phyloP scores from a whole-genome alignment of 805 yeast species.

The Monosporozyma solicola region DNA sequence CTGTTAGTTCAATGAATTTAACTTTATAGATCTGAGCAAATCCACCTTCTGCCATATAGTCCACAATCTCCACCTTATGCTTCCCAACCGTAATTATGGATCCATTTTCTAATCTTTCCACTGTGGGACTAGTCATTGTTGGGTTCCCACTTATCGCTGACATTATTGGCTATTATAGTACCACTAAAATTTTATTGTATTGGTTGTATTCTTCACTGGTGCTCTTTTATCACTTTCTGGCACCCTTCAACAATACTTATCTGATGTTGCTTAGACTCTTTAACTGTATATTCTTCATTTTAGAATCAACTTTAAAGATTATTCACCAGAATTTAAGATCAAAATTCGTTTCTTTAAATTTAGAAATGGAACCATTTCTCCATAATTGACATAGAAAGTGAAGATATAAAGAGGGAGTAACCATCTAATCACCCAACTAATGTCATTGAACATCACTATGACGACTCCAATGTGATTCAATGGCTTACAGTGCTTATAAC shows the following conservation, averaged over 20 bases:
- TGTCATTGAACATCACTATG: neutral
- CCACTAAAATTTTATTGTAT: no score
- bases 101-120: constrained; percentile 29
- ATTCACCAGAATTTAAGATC: neutral
- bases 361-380: neutral
- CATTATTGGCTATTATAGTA: neutral
- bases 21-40: constrained; percentile 75
- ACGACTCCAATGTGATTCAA: neutral
- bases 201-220: no score
- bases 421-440: no score
- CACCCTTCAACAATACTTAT: no score
- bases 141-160: constrained; percentile 1
- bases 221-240: no score
- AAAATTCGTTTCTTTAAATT: neutral
- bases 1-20: constrained; percentile 31
- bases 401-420: no score
- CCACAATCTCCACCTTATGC: constrained; percentile 44
- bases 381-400: neutral
- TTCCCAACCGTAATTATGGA: constrained; percentile 52
- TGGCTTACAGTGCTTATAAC: no score
- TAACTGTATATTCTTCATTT: neutral
- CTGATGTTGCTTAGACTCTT: neutral
- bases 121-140: constrained; percentile 1
- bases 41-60: constrained; percentile 65
- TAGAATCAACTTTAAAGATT: neutral